Evolutionary conservation across 2,329 filamentous ascomycete genomes (phyloP).

Genomic region (Aspergillus sergii): DNA sequence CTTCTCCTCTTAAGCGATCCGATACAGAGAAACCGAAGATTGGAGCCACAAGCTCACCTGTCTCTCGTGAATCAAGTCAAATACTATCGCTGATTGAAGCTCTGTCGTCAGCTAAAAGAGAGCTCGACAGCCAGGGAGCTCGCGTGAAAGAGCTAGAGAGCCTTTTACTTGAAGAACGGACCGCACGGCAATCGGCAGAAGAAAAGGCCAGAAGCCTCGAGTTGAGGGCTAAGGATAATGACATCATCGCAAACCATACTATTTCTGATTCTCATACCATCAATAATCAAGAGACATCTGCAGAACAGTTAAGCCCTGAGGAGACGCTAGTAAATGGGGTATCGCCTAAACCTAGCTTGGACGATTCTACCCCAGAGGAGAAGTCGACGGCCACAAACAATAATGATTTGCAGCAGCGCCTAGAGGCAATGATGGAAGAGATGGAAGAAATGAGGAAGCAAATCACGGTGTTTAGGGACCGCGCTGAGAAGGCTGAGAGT

Average conservation of each 20-base stretch:
- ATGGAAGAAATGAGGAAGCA: conserved; percentile 81
- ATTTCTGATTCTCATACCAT: conserved; percentile 9
- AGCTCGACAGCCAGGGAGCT: conserved; percentile 79
- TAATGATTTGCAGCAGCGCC: conserved; percentile 65
- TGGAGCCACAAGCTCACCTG: conserved; percentile 43
- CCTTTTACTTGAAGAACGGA: conserved; percentile 75
- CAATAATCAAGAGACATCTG: not conserved
- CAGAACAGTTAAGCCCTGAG: conserved; percentile 15
- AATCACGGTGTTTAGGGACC: conserved; percentile 74
- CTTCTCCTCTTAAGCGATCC: conserved; percentile 67
- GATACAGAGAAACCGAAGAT: conserved; percentile 75
- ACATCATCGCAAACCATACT: conserved; percentile 9
- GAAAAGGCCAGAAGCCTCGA: conserved; percentile 74
- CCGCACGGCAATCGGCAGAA: conserved; percentile 81
- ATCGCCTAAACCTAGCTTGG: conserved; percentile 13
- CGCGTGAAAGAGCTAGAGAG: conserved; percentile 81
- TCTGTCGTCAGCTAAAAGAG: conserved; percentile 78
- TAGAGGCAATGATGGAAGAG: conserved; percentile 76
- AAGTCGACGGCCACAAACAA: conserved; percentile 32
- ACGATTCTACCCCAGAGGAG: conserved; percentile 37
- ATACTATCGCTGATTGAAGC: conserved; percentile 84
- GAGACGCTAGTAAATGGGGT: conserved; percentile 12
- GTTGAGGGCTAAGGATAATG: conserved; percentile 53
- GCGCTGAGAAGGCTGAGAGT: conserved; percentile 78
- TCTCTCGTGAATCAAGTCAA: conserved; percentile 65